Conservation (phyloP, 495 filamentous ascomycete species). For the Darksidea phi region DNA sequence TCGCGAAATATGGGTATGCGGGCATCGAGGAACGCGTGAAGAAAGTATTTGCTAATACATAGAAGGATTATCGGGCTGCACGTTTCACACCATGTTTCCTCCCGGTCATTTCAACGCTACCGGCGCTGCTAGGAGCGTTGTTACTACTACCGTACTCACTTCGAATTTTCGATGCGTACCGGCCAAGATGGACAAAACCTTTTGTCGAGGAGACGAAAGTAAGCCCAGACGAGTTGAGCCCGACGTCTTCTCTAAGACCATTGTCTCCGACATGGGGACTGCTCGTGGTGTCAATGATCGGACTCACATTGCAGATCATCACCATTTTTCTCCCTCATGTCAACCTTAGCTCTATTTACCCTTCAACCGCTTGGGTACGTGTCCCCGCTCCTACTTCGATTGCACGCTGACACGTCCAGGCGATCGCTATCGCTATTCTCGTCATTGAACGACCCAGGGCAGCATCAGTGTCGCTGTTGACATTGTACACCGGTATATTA, state of each 20-base stretch:
- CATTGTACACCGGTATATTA: conserved; percentile 41
- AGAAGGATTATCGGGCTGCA: conserved; percentile 53
- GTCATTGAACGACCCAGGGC: conserved; percentile 51
- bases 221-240: conserved; percentile 37
- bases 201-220: conserved; percentile 51
- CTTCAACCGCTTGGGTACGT: conserved; percentile 53
- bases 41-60: not conserved
- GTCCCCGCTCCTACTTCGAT: not conserved
- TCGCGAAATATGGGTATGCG: conserved; percentile 29
- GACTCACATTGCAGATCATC: conserved; percentile 46
- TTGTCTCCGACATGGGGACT: conserved; percentile 43
- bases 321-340: conserved; percentile 43
- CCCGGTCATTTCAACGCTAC: conserved; percentile 49
- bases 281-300: conserved; percentile 46
- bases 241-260: conserved; percentile 35
- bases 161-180: conserved; percentile 32
- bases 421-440: conserved; percentile 47
- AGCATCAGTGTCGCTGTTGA: conserved; percentile 44
- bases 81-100: conserved; percentile 51
- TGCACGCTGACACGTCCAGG: conserved; percentile 41
- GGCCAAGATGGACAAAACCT: conserved; percentile 52
- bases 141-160: conserved; percentile 46
- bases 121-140: conserved; percentile 46
- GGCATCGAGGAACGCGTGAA: not conserved
- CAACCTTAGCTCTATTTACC: conserved; percentile 37